Evolutionary conservation across 352 stramenopile genomes (phyloP).

Genomic region (Globisporangium orthogonon): DNA sequence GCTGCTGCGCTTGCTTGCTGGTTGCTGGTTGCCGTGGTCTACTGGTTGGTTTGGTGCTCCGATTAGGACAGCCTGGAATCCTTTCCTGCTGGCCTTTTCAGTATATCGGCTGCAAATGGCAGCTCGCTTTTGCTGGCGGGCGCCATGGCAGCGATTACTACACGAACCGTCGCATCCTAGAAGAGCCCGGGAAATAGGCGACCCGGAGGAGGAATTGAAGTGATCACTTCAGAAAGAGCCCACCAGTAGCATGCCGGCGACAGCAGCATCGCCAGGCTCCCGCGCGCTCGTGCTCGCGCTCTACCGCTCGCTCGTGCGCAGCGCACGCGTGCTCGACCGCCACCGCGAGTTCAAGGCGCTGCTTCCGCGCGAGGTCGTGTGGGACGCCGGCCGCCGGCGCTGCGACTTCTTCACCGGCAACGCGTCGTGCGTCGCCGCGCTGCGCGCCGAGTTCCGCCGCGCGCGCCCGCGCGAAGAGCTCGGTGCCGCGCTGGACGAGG

Average conservation of each 20-base stretch:
- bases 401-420: constrained; percentile 57
- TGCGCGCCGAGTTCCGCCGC: constrained; percentile 46
- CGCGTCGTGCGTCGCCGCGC: constrained; percentile 43
- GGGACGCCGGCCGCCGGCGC: constrained; percentile 33
- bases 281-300: constrained; percentile 54
- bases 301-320: constrained; percentile 64
- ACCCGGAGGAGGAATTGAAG: no score
- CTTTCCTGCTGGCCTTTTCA: neutral
- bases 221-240: no score
- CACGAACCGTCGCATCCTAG: neutral
- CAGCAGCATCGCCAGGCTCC: constrained; percentile 22
- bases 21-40: neutral
- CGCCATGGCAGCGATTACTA: no score
- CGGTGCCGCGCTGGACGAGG: constrained; percentile 47
- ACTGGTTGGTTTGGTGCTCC: neutral
- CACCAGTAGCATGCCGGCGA: neutral
- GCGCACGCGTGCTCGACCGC: constrained; percentile 53
- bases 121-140: no score
- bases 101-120: no score
- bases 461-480: constrained; percentile 11
- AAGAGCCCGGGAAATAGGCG: neutral
- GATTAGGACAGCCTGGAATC: neutral
- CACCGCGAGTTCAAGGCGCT: constrained; percentile 63
- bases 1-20: neutral
- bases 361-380: constrained; percentile 54